Conservation (phyloP, 441 rosid genomes). For the Populus tomentosa region DNA sequence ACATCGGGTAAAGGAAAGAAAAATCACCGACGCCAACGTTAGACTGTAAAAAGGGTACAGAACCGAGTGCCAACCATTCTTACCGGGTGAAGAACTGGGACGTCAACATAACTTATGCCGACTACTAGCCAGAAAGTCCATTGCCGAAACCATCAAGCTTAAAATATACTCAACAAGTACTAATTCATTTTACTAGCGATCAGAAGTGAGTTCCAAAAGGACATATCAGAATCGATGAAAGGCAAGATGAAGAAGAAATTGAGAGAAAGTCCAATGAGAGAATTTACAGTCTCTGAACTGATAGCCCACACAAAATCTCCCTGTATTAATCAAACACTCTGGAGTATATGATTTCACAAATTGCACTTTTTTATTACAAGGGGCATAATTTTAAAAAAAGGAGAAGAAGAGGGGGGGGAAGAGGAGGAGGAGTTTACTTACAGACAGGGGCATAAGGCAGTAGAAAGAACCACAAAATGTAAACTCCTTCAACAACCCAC, state of each 20-base stretch:
- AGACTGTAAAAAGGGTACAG: background rate
- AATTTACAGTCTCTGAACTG: constrained; percentile 62
- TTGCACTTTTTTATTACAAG: no score
- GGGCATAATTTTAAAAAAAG: no score
- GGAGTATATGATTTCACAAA: background rate
- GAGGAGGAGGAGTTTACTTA: constrained; percentile 18
- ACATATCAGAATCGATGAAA: constrained; percentile 60
- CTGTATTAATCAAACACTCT: constrained; percentile 26
- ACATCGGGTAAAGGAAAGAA: constrained; percentile 39
- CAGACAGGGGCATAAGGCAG: constrained; percentile 95
- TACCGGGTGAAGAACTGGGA: constrained; percentile 89
- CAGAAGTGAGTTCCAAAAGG: background rate
- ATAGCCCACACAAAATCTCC: constrained; percentile 95
- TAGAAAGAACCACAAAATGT: constrained; percentile 86
- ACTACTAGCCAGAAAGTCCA: constrained; percentile 61
- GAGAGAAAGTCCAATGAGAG: constrained; percentile 72
- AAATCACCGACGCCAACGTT: background rate
- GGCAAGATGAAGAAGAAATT: constrained; percentile 95
- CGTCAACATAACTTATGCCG: constrained; percentile 59
- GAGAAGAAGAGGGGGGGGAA: no score
- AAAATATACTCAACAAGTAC: background rate
- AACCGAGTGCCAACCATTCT: constrained; percentile 18
- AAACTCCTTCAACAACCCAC: constrained; percentile 72
- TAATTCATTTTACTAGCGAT: no score
- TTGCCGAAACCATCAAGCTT: constrained; percentile 21